Evolutionary conservation across 1,284 basidiomycete species (phyloP), one percentile per base, ranked within the genome.

Genomic region (Tilletia walkeri): DNA sequence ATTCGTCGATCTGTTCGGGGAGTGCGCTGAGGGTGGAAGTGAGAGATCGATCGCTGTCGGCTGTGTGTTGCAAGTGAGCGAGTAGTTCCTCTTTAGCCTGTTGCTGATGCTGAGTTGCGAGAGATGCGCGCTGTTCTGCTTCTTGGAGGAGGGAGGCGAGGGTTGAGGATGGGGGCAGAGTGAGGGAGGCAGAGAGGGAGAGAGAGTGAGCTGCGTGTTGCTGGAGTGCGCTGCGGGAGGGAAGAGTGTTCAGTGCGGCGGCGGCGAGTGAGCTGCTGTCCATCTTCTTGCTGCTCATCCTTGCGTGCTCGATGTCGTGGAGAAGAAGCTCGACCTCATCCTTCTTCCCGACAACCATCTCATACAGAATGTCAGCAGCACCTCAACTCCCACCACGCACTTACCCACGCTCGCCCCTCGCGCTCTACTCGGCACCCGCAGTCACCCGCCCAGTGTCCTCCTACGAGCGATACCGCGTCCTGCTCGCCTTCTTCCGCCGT

Each of bases 1-100:
- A 72, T 4, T 61, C 66, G 1, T 72, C 72, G 18, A 78, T 76
- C 0, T 72, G 69, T 12, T 74, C 75, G 0, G 76, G 76, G 1
- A 78, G 67, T 1, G 70, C 49, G 0, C 66, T 41, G 12, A 78
- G 73, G 24, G 38, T 66, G 7, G 24, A 7, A 6, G 10, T 12
- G 59, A 63, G 59, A 5, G 30, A 6, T 14, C 18, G 9, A 16
- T 63, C 59, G 36, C 10, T 12, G 2, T 18, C 30, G 5, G 59
- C 10, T 12, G 38, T n/a, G 30, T 14, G 38, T 36, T 38, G 36
- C 3, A 63, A 4, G 59, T 39, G 59, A 14, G 30, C 38, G 24
- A 63, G 59, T 2, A 63, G 30, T 9, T 24, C 30, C 16, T 34
- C 12, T 4, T 38, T 34, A 16, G 59, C 30, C 4, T 38, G 6